Percentiles rank a stretch among this genome's conserved stretches.
Conservation (phyloP, 208 protist genomes). For the Histomonas meleagridis region DNA sequence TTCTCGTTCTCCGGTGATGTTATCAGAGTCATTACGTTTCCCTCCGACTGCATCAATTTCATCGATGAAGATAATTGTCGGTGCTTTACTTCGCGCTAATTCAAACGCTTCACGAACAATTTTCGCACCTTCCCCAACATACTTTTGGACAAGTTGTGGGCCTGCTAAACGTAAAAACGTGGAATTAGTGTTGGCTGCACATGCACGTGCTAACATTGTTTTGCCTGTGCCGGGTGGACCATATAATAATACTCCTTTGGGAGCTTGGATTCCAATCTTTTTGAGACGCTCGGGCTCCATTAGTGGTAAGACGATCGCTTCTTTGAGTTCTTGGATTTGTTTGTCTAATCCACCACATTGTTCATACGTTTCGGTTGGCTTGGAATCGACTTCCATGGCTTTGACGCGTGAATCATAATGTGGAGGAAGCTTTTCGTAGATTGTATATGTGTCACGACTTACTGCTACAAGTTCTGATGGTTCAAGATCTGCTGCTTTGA, state of each 20-base stretch:
- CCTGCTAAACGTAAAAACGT: conserved; percentile 98
- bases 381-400: conserved; percentile 96
- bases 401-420: conserved; percentile 98
- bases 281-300: conserved; percentile 90
- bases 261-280: conserved; percentile 91
- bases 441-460: conserved; percentile 98
- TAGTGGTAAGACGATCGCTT: conserved; percentile 97
- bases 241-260: conserved; percentile 84
- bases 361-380: conserved; percentile 93
- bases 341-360: conserved; percentile 97
- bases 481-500: conserved; percentile 80
- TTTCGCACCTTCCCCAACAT: conserved; percentile 91
- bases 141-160: conserved; percentile 93
- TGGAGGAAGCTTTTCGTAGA: conserved; percentile 92
- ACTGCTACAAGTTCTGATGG: conserved; percentile 97
- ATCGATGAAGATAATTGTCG: conserved; percentile 99
- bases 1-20: conserved; percentile 67
- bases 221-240: conserved; percentile 91
- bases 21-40: conserved; percentile 77
- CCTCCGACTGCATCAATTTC: conserved; percentile 98
- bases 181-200: conserved; percentile 89
- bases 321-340: conserved; percentile 90
- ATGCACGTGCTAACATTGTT: conserved; percentile 89
- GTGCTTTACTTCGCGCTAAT: conserved; percentile 95
- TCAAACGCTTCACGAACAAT: conserved; percentile 97